Evolutionary conservation across 345 rosid genomes (phyloP).

Genomic region (Erucastrum elatum): DNA sequence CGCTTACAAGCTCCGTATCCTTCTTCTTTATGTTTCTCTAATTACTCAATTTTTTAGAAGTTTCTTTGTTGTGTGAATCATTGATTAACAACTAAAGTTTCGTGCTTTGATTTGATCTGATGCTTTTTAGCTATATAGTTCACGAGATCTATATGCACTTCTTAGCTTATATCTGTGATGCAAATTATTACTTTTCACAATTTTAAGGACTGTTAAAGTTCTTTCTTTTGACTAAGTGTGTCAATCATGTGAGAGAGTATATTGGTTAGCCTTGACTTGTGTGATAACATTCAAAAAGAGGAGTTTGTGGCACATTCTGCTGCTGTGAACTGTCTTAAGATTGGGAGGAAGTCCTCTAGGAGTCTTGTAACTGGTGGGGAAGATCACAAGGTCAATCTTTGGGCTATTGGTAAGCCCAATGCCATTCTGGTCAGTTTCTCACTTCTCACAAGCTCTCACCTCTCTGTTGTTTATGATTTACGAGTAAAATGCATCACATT

Average conservation of each 20-base stretch:
- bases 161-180: slow-evolving; percentile 3
- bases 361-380: slow-evolving; percentile 95
- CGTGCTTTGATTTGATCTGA: slow-evolving; percentile 21
- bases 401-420: slow-evolving; percentile 99
- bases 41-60: background rate
- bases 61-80: background rate
- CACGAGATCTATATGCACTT: slow-evolving; percentile 29
- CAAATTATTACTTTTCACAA: background rate
- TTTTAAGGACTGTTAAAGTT: background rate
- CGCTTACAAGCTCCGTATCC: slow-evolving; percentile 99
- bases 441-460: background rate
- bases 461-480: background rate
- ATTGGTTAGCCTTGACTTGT: slow-evolving; percentile 50
- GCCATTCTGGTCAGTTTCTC: slow-evolving; percentile 75
- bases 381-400: slow-evolving; percentile 95
- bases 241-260: slow-evolving; percentile 1
- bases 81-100: background rate
- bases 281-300: slow-evolving; percentile 50
- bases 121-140: slow-evolving; percentile 23
- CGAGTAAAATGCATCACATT: background rate
- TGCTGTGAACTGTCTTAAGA: slow-evolving; percentile 88
- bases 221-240: background rate
- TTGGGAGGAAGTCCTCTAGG: slow-evolving; percentile 96
- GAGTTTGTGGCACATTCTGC: slow-evolving; percentile 99
- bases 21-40: slow-evolving; percentile 35